Base-by-base conservation (phyloP, 2,329 filamentous ascomycete species). In the Paraphoma sp. region DNA sequence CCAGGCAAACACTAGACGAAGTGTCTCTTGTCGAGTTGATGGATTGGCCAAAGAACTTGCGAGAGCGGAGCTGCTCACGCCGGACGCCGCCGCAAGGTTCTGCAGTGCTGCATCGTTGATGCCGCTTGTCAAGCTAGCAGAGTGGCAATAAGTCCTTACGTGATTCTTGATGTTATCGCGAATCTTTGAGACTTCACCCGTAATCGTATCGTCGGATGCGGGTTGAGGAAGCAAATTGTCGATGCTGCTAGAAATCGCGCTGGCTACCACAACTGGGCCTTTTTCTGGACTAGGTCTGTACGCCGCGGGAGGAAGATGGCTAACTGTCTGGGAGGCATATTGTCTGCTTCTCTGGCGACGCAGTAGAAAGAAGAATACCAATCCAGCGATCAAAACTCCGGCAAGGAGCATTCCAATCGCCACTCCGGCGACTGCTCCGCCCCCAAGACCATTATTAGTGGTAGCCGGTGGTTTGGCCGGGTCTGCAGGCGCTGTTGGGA, bases 111-210 rank as follows among this genome's bases (percentile, higher is more conserved):
- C 40, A 16, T 62, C 55, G 14, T 56, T 48, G 16, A 69, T 46
- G 3, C 51, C 44, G 6, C 23, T 17, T 16, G 42, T 17, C 16
- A 48, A 41, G 9, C 58, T 38, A 2, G 45, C 54, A 2, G 56
- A 50, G 31, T 67, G 60, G 16, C 67, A 71, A 48, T 62, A 71
- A 0, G 46, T 61, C 18, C 59, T 64, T 7, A 63, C 62, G 33
- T 71, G 65, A 45, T 70, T 67, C 33, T 69, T 71, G 60, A 71
- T 67, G 14, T 57, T 62, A 46, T 69, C 64, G 2, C 65, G 63
- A 30, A 71, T 64, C 41, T 55, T 65, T n/a, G 66, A 68, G 8
- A 62, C 41, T n/a, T 63, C 56, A 2, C 50, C 48, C 2, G 54
- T 63, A 38, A 71, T 66, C 0, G 59, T 54, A n/a, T 63, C 59